A percentile compares a stretch with the other conserved stretches of the same genome.
These are phyloP conservation scores for Lepidium didymum DNA, from an alignment of 345 rosid species.

Conservation along the genomic window DNA sequence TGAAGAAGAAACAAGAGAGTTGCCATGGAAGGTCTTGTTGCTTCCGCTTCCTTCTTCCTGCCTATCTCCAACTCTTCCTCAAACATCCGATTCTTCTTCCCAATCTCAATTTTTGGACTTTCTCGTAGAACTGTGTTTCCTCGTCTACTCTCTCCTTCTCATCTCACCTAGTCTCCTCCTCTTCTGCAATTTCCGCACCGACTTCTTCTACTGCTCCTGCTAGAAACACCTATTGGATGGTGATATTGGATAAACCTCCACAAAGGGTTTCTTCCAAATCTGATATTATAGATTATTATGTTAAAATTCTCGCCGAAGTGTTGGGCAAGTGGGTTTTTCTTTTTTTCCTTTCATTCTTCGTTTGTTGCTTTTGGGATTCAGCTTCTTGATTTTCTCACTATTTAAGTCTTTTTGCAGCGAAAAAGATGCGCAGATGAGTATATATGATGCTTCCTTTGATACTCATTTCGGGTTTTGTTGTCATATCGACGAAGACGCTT, in stretches of 20 bases:
- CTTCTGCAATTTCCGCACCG: conserved; percentile 21
- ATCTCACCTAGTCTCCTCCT: conserved; percentile 24
- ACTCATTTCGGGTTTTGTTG: conserved; percentile 70
- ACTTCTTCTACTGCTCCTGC: conserved; percentile 20
- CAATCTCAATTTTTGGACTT: neutral
- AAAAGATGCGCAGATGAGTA: conserved; percentile 71
- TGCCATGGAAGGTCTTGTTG: conserved; percentile 29
- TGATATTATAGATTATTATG: conserved; percentile 55
- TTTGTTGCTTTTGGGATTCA: neutral
- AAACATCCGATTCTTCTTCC: neutral
- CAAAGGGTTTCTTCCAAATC: conserved; percentile 39
- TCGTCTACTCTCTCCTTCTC: neutral
- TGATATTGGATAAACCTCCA: conserved; percentile 51
- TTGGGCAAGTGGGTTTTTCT: conserved; percentile 48
- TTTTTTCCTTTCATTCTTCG: neutral
- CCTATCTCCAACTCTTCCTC: conserved; percentile 6
- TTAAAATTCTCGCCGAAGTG: conserved; percentile 40
- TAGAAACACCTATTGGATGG: conserved; percentile 48
- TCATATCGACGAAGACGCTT: conserved; percentile 56
- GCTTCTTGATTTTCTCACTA: neutral
- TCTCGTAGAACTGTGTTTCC: neutral
- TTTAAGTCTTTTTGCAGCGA: conserved; percentile 33
- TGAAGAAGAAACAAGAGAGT: neutral
- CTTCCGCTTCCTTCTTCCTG: conserved; percentile 11
- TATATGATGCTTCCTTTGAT: conserved; percentile 56